Percentiles rank a stretch among this genome's conserved stretches.
These are phyloP conservation scores for Corylus americana DNA, from an alignment of 306 rosid species.

Conservation along the genomic window DNA sequence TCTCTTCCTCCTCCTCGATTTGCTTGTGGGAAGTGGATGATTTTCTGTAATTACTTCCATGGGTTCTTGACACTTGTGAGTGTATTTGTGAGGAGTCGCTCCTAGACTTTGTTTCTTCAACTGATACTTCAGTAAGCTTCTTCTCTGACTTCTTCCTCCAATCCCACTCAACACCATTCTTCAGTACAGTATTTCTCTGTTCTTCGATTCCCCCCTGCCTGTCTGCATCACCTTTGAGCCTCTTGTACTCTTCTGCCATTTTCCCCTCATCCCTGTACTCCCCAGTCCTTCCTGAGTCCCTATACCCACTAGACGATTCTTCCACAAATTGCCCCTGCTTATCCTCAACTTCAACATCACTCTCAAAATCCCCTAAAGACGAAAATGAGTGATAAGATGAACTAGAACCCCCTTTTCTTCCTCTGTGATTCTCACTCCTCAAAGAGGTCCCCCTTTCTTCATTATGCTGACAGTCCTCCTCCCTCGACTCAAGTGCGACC, in stretches of 20 bases:
- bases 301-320: slow-evolving; percentile 46
- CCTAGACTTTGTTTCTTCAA: slow-evolving; percentile 40
- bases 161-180: slow-evolving; percentile 47
- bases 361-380: slow-evolving; percentile 60
- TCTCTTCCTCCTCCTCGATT: slow-evolving; percentile 41
- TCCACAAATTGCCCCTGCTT: slow-evolving; percentile 44
- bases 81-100: slow-evolving; percentile 45
- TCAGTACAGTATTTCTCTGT: slow-evolving; percentile 36
- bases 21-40: slow-evolving; percentile 52
- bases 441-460: slow-evolving; percentile 34
- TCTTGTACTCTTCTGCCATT: slow-evolving; percentile 40
- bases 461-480: slow-evolving; percentile 32
- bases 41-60: slow-evolving; percentile 39
- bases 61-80: slow-evolving; percentile 31
- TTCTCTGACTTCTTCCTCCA: slow-evolving; percentile 72
- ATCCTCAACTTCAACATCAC: slow-evolving; percentile 61
- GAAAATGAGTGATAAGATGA: slow-evolving; percentile 84
- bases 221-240: slow-evolving; percentile 27
- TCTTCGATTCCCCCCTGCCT: slow-evolving; percentile 29
- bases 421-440: slow-evolving; percentile 41
- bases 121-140: slow-evolving; percentile 41
- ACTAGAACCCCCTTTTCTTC: slow-evolving; percentile 61
- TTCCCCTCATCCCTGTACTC: slow-evolving; percentile 37
- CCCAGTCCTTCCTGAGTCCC: slow-evolving; percentile 31
- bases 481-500: slow-evolving; percentile 32